Evolutionary conservation across 2,329 filamentous ascomycete species (phyloP), one percentile per base, ranked within the genome.

Genomic region (Aspergillus sp.): DNA sequence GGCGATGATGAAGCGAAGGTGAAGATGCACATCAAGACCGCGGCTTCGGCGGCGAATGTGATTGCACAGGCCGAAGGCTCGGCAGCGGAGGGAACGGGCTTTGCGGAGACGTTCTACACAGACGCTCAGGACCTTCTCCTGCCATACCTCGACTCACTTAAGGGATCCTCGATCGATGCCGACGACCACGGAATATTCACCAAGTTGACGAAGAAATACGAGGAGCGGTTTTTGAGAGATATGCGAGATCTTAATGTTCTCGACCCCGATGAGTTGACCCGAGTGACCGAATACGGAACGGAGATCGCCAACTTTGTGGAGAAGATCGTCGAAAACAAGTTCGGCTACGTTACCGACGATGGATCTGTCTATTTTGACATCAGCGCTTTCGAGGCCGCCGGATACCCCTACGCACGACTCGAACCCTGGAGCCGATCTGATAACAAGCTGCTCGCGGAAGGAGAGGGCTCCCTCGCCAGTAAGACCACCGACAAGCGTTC

Each of bases 341-440:
- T 90, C 55, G 91, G 85, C 2, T 97, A 97, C 59, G 72, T 69
- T 30, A 80, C 79, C 0, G 66, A 73, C 0, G 86, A 93, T 54
- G 90, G 90, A 0, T 95, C 88, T 0, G 89, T 97, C 0, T 96
- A 96, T 67, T 97, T 96, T 51, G 91, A 96, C 57, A 96, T 95
- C 51, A 74, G 77, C 5, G 81, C 87, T 0, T 97, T 95, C 59
- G 90, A 96, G 63, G 81, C 82, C 53, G 82, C 81, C 0, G 90
- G 90, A 1, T 90, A 95, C 62, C 79, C 82, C 2, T 97, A 97
- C 61, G 88, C 90, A 4, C 78, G 89, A 42, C 72, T 97, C 27
- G 83, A 90, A 45, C 91, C 91, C 0, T 89, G 90, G 72, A 93
- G 86, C 64, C 78, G 85, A 43, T 89, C 88, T 48, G 86, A 97